phyloP scores from a whole-genome alignment of 768 basidiomycete genomes.

The Lactifluus volemus region DNA sequence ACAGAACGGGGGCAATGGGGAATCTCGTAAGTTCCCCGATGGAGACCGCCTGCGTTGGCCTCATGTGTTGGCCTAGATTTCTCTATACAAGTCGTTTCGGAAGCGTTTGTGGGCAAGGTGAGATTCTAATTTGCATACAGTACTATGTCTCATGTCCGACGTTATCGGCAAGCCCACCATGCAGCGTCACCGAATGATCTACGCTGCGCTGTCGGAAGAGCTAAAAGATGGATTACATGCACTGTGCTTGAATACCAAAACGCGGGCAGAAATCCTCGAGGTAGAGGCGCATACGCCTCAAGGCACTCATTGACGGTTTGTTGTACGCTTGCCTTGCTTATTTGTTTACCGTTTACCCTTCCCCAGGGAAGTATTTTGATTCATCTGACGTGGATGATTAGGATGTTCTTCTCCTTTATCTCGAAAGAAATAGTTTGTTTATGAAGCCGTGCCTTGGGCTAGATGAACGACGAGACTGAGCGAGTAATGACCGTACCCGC shows the following conservation, averaged over 20 bases:
- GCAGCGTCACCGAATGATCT: conserved; percentile 76
- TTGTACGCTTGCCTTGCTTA: background rate
- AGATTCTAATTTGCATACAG: conserved; percentile 12
- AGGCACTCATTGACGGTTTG: conserved; percentile 10
- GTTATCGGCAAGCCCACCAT: conserved; percentile 46
- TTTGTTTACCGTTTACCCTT: background rate
- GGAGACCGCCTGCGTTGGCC: conserved; percentile 19
- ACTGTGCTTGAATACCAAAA: conserved; percentile 66
- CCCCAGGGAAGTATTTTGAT: background rate
- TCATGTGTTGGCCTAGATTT: conserved; percentile 47
- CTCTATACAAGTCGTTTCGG: conserved; percentile 62
- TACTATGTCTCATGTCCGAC: conserved; percentile 7
- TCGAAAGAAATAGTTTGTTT: background rate
- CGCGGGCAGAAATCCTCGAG: conserved; percentile 39
- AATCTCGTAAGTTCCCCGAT: conserved; percentile 57
- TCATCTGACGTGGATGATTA: background rate
- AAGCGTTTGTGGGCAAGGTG: conserved; percentile 68
- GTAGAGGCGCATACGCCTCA: conserved; percentile 16
- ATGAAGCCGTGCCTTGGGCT: background rate
- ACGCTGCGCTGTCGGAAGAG: conserved; percentile 63
- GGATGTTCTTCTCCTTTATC: conserved; percentile 1
- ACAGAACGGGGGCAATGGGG: conserved; percentile 55
- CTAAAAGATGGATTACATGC: conserved; percentile 66
- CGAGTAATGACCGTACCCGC: background rate
- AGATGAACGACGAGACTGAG: too few species aligned